Percentiles rank a stretch among this genome's conserved stretches.
phyloP scores from a whole-genome alignment of 108 stramenopile species.

The Stephanodiscus triporus region DNA sequence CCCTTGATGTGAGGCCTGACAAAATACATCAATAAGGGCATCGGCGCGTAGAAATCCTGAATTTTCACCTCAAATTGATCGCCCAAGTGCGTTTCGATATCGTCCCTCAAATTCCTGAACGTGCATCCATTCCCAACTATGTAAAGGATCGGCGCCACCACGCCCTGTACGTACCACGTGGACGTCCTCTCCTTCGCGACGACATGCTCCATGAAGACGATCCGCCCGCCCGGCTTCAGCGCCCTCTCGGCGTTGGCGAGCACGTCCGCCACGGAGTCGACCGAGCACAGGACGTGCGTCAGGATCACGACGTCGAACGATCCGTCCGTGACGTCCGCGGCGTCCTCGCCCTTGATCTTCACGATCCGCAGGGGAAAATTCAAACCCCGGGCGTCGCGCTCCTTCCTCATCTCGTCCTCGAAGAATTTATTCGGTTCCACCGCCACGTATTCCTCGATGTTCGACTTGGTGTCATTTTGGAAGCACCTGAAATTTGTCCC shows the following conservation, averaged over 20 bases:
- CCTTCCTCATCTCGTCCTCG: slow-evolving; percentile 37
- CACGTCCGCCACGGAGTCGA: slow-evolving; percentile 45
- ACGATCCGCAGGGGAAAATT: slow-evolving; percentile 40
- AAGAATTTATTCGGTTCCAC: slow-evolving; percentile 59
- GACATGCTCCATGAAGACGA: slow-evolving; percentile 62
- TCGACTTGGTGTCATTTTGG: slow-evolving; percentile 7
- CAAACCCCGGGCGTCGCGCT: slow-evolving; percentile 34
- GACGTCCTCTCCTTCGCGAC: slow-evolving; percentile 29
- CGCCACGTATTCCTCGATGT: slow-evolving; percentile 51
- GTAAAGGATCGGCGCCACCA: slow-evolving; percentile 42
- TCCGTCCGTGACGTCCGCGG: neutral
- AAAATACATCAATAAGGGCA: slow-evolving; percentile 31
- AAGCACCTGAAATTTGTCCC: slow-evolving; percentile 63
- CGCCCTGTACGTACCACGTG: slow-evolving; percentile 25
- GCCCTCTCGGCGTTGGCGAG: slow-evolving; percentile 60
- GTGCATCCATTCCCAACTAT: slow-evolving; percentile 62
- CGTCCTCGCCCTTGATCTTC: slow-evolving; percentile 28
- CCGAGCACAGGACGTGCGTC: slow-evolving; percentile 60
- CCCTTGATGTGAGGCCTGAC: slow-evolving; percentile 43
- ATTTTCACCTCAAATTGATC: slow-evolving; percentile 20
- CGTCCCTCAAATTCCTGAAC: slow-evolving; percentile 28
- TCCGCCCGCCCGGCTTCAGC: slow-evolving; percentile 64
- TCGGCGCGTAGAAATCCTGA: slow-evolving; percentile 28
- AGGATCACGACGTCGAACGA: slow-evolving; percentile 51
- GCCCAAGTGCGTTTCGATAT: slow-evolving; percentile 20